phyloP scores from a whole-genome alignment of 345 rosid species.

The Arabidopsis thaliana region DNA sequence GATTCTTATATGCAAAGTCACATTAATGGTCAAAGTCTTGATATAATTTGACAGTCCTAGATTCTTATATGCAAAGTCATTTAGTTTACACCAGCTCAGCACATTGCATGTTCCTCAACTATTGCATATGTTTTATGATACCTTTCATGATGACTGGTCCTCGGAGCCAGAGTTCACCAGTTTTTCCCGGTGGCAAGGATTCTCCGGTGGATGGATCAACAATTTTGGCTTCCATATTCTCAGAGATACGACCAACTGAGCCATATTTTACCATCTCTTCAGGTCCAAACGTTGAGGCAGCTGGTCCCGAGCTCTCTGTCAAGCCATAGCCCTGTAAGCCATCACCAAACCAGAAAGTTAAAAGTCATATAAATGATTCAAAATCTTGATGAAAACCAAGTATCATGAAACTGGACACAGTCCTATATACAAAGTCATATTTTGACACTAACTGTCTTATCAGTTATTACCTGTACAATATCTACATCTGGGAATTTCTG shows the following conservation, averaged over 20 bases:
- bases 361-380: background rate
- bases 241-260: conserved; percentile 78
- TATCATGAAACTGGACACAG: background rate
- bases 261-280: conserved; percentile 59
- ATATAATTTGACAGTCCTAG: background rate
- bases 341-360: background rate
- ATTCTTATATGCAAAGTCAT: background rate
- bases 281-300: conserved; percentile 52
- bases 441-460: background rate
- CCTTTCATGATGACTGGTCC: conserved; percentile 88
- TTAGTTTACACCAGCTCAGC: background rate
- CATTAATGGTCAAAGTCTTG: too few relatives aligned
- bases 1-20: too few relatives aligned
- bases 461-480: conserved; percentile 58
- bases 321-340: conserved; percentile 83
- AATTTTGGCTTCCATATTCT: conserved; percentile 76
- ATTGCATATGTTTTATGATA: conserved; percentile 28
- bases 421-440: conserved; percentile 4
- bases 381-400: background rate
- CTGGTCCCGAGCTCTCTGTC: conserved; percentile 83
- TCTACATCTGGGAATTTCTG: conserved; percentile 74
- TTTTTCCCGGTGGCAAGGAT: conserved; percentile 71
- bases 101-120: conserved; percentile 2
- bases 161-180: conserved; percentile 89
- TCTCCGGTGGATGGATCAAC: conserved; percentile 80